A percentile compares a stretch with the other conserved stretches of the same genome.
Evolutionary conservation across 331 rosid genomes (phyloP).

Genomic region (Telfairia occidentalis): DNA sequence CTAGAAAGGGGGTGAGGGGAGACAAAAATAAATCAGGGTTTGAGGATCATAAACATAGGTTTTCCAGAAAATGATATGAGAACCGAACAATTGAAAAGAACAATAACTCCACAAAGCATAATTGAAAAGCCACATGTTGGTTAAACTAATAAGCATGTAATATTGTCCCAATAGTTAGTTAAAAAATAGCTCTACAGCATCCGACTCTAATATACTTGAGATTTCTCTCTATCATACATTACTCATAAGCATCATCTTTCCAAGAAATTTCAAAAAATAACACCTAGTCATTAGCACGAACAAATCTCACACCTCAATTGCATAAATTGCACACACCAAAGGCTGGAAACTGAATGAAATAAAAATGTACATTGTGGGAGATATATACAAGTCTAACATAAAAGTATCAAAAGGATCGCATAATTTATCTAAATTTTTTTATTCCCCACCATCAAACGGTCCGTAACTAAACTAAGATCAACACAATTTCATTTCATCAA

Average conservation of each 20-base stretch:
- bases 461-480: not conserved
- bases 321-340: too few species aligned
- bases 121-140: not conserved
- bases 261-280: too few species aligned
- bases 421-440: not conserved
- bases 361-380: too few species aligned
- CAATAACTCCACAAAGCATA: not conserved
- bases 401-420: not conserved
- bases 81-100: not conserved
- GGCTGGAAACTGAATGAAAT: too few species aligned
- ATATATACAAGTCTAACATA: not conserved
- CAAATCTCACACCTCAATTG: too few species aligned
- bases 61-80: not conserved
- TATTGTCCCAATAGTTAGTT: not conserved
- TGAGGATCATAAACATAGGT: not conserved
- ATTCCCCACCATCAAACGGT: not conserved
- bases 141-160: not conserved
- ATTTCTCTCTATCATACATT: too few species aligned
- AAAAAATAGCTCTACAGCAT: not conserved
- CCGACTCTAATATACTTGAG: too few species aligned
- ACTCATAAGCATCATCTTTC: too few species aligned
- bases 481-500: not conserved
- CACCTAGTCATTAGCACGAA: too few species aligned
- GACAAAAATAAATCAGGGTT: not conserved
- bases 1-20: not conserved